Base-by-base conservation (phyloP, 208 protist species). In the Wallacemonas collosoma region DNA sequence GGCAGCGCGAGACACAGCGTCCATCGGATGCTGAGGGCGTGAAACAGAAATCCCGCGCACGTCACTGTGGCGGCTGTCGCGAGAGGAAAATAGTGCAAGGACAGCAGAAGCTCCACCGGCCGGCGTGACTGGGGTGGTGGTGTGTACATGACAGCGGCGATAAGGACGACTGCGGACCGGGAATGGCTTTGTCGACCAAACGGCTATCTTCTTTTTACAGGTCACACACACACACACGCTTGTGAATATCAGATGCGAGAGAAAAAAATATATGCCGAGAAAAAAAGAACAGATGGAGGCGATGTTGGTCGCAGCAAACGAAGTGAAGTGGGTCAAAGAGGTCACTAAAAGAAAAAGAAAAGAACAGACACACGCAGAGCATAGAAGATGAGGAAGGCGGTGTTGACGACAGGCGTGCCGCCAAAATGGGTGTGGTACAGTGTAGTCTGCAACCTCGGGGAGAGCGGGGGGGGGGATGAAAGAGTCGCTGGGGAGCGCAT, bases 81-180 rank as follows among this genome's bases (percentile, higher is more conserved):
- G 11, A 72, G 6, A 14, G 68, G 68, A 3, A 72, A 64, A 35
- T 62, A 72, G 43, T 72, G 68, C 40, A 72, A 43, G 41, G 68
- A 72, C 9, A 44, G 50, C 4, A 65, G 40, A 3, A 65, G 60
- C 7, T 65, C 60, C 3, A 50, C 15, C 9, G 60, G 41, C 60
- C n/a, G 11, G 3, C 60, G 60, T 48, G 60, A 6, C n/a, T 50
- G 60, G 12, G 60, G 60, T 14, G 60, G 60, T 36, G 60, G 60
- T 4, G 60, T 65, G 43, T 65, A 65, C 60, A 65, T 44, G 6
- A 44, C 44, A 5, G 44, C 45, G 45, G 45, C 45, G 12, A 12
- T 12, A 50, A 0, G 8, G n/a, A 26, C 26, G 26, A 26, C 26
- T 26, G 26, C 26, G 26, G 26, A 26, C 26, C 26, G 26, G 26